Conservation (phyloP, 371 early-diverging fungal species). For the Lichtheimia corymbifera region DNA sequence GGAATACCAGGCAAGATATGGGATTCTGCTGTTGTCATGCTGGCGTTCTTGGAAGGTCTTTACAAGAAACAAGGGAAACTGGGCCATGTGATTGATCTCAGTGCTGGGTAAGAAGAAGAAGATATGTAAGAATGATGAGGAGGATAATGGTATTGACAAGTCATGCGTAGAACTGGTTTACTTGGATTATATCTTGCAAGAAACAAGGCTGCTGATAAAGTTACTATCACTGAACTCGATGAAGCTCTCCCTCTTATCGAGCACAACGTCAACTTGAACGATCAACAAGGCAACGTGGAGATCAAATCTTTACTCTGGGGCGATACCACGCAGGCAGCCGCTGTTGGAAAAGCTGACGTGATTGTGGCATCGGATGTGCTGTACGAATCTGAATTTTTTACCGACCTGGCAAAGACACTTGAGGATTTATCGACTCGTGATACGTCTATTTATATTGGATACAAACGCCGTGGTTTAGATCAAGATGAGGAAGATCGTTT, state of each 20-base stretch:
- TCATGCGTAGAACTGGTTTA: slow-evolving; percentile 49
- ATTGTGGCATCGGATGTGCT: slow-evolving; percentile 65
- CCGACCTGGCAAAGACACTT: slow-evolving; percentile 49
- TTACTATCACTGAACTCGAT: slow-evolving; percentile 56
- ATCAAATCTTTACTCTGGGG: slow-evolving; percentile 40
- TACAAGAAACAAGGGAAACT: slow-evolving; percentile 29
- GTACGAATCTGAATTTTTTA: slow-evolving; percentile 54
- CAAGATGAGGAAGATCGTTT: slow-evolving; percentile 42
- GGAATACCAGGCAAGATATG: slow-evolving; percentile 67
- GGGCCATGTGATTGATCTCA: slow-evolving; percentile 51
- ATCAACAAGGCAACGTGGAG: neutral
- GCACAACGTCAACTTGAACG: slow-evolving; percentile 41
- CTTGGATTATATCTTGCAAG: slow-evolving; percentile 53
- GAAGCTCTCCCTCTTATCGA: slow-evolving; percentile 52
- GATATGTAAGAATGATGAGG: neutral
- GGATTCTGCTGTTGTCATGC: slow-evolving; percentile 62
- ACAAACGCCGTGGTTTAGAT: slow-evolving; percentile 54
- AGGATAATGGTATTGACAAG: neutral
- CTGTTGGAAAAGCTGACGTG: slow-evolving; percentile 44
- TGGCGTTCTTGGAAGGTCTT: slow-evolving; percentile 40
- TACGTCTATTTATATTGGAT: slow-evolving; percentile 59
- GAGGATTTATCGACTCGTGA: slow-evolving; percentile 37
- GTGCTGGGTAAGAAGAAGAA: slow-evolving; percentile 47
- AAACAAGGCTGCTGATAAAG: slow-evolving; percentile 24
- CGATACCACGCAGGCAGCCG: slow-evolving; percentile 17